A percentile compares a stretch with the other conserved stretches of the same genome.
These are phyloP conservation scores for Penicillium olsonii DNA, from an alignment of 2,329 filamentous ascomycete genomes.

Conservation along the genomic window DNA sequence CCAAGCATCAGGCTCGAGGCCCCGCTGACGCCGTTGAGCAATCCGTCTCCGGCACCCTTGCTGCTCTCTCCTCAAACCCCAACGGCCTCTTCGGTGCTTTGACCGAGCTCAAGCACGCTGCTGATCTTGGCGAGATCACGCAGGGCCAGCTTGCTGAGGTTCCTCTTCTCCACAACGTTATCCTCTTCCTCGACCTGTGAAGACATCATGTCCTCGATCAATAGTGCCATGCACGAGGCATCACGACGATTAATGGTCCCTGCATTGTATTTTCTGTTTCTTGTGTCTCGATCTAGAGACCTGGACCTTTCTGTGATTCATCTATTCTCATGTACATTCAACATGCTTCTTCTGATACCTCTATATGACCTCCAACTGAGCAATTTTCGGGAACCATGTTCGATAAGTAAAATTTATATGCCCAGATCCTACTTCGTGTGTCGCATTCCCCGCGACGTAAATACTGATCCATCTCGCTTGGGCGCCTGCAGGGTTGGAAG, in stretches of 20 bases:
- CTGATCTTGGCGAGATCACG: constrained; percentile 13
- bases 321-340: constrained; percentile 10
- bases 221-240: constrained; percentile 11
- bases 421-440: too few relatives aligned
- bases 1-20: background rate
- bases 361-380: background rate
- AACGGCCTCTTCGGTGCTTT: constrained; percentile 14
- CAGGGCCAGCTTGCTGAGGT: constrained; percentile 13
- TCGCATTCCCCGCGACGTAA: too few relatives aligned
- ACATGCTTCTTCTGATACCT: constrained; percentile 9
- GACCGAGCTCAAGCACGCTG: constrained; percentile 16
- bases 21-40: background rate
- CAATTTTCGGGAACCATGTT: background rate
- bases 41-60: background rate
- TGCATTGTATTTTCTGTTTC: background rate
- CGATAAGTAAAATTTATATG: background rate
- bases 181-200: constrained; percentile 16
- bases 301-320: background rate
- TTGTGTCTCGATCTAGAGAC: background rate
- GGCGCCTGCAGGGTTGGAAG: too few relatives aligned
- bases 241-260: constrained; percentile 11
- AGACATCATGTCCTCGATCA: background rate
- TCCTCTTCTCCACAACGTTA: constrained; percentile 16
- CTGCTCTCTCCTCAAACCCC: constrained; percentile 2
- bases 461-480: too few relatives aligned